These are phyloP conservation scores for Suhomyces kunorum DNA, from an alignment of 1,139 yeast species.

Conservation along the genomic window DNA sequence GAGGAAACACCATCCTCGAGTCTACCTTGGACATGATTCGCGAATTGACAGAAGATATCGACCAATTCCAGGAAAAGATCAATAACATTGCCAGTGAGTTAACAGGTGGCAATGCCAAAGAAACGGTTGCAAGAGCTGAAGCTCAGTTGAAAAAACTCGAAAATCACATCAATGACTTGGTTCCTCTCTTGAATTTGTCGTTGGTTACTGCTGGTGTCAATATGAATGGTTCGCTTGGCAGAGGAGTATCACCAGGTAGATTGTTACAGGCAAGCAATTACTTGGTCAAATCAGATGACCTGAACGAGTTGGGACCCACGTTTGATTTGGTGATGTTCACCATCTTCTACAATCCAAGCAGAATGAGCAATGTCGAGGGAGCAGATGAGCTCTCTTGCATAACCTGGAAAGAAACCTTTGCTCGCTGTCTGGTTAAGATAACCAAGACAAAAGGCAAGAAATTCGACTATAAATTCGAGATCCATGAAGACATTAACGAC, in stretches of 20 bases:
- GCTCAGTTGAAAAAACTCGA: conserved; percentile 50
- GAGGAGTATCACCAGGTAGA: conserved; percentile 63
- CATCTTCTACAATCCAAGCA: conserved; percentile 62
- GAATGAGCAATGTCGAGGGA: conserved; percentile 38
- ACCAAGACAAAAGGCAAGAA: conserved; percentile 16
- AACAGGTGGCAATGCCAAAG: conserved; percentile 35
- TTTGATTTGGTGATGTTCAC: conserved; percentile 64
- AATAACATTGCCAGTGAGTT: conserved; percentile 29
- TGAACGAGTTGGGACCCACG: conserved; percentile 51
- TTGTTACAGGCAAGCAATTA: conserved; percentile 63
- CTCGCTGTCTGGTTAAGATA: conserved; percentile 53
- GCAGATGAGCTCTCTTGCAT: conserved; percentile 41
- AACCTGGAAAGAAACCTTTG: conserved; percentile 75
- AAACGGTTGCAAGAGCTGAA: conserved; percentile 51
- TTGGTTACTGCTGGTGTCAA: conserved; percentile 72
- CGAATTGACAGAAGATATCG: conserved; percentile 60
- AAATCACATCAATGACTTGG: conserved; percentile 61
- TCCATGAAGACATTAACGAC: conserved; percentile 68
- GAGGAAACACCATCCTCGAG: conserved; percentile 68
- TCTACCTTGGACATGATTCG: conserved; percentile 58
- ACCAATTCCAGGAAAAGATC: conserved; percentile 56
- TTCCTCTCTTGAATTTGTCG: conserved; percentile 69
- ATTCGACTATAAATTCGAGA: conserved; percentile 47
- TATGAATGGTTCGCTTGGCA: conserved; percentile 50
- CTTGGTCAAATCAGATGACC: conserved; percentile 28